Conservation (phyloP, 805 yeast species). For the Barnettozyma wickerhamii region DNA sequence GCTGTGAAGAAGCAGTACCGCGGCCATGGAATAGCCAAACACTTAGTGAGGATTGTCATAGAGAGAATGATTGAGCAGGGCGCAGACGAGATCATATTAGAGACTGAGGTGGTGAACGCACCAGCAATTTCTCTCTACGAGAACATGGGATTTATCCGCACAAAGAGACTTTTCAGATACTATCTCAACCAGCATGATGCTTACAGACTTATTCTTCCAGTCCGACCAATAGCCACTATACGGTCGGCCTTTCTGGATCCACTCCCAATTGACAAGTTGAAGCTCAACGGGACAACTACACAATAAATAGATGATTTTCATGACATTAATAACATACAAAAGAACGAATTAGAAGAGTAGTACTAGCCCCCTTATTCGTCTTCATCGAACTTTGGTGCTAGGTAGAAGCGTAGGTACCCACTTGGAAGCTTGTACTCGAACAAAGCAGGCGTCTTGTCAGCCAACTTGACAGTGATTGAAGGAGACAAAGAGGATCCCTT, state of each 20-base stretch:
- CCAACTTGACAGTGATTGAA: constrained; percentile 77
- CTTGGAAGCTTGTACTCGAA: constrained; percentile 88
- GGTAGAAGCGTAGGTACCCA: constrained; percentile 91
- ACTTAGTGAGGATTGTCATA: constrained; percentile 58
- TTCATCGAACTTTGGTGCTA: constrained; percentile 97
- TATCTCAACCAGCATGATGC: constrained; percentile 94
- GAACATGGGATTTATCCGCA: constrained; percentile 68
- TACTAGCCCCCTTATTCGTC: constrained; percentile 48
- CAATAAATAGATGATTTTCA: neutral
- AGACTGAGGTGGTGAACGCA: constrained; percentile 79
- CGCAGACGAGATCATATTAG: constrained; percentile 90
- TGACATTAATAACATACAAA: neutral
- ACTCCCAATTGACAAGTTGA: neutral
- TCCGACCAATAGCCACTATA: constrained; percentile 53
- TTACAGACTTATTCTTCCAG: constrained; percentile 76
- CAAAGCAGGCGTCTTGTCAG: constrained; percentile 89
- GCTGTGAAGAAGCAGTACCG: constrained; percentile 73
- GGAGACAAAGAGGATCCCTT: constrained; percentile 80
- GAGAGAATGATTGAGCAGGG: constrained; percentile 56
- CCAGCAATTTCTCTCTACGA: constrained; percentile 71
- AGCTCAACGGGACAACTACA: neutral
- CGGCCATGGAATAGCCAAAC: constrained; percentile 79
- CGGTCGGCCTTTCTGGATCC: constrained; percentile 49
- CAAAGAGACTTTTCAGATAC: constrained; percentile 77
- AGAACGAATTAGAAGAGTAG: neutral